These are phyloP conservation scores for Brassica incana DNA, from an alignment of 345 rosid genomes.

Conservation along the genomic window DNA sequence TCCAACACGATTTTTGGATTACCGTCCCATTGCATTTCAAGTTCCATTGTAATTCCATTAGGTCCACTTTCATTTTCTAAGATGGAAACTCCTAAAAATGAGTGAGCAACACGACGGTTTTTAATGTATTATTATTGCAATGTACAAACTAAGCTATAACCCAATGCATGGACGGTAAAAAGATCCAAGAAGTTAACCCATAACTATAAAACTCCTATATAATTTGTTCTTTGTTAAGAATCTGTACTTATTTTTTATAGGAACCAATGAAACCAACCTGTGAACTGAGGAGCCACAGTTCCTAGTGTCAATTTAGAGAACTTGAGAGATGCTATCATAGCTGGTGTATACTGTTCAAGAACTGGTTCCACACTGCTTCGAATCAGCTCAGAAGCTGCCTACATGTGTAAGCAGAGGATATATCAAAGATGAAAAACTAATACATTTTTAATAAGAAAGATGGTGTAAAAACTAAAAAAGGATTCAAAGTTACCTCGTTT, in stretches of 20 bases:
- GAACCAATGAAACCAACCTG: slow-evolving; percentile 50
- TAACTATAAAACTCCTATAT: background rate
- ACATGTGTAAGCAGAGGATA: background rate
- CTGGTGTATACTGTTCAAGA: slow-evolving; percentile 83
- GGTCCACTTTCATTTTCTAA: slow-evolving; percentile 55
- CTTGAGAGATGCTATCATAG: slow-evolving; percentile 65
- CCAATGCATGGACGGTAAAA: background rate
- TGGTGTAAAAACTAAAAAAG: background rate
- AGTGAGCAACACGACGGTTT: background rate
- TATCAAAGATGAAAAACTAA: background rate
- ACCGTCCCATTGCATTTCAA: slow-evolving; percentile 97
- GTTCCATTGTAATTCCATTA: slow-evolving; percentile 66
- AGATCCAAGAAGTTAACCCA: background rate
- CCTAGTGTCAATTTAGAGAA: slow-evolving; percentile 88
- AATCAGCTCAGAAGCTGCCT: slow-evolving; percentile 94
- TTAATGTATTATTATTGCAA: background rate
- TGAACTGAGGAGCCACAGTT: slow-evolving; percentile 95
- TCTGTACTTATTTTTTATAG: background rate
- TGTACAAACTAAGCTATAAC: background rate
- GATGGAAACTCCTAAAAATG: slow-evolving; percentile 61
- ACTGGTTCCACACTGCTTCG: slow-evolving; percentile 75
- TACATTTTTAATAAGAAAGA: background rate
- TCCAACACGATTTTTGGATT: slow-evolving; percentile 75
- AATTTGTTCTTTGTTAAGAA: background rate
- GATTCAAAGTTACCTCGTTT: slow-evolving; percentile 49